A percentile compares a stretch with the other conserved stretches of the same genome.
These are phyloP conservation scores for Fusarium haematococcum DNA, from an alignment of 2,329 filamentous ascomycete species.

Conservation along the genomic window DNA sequence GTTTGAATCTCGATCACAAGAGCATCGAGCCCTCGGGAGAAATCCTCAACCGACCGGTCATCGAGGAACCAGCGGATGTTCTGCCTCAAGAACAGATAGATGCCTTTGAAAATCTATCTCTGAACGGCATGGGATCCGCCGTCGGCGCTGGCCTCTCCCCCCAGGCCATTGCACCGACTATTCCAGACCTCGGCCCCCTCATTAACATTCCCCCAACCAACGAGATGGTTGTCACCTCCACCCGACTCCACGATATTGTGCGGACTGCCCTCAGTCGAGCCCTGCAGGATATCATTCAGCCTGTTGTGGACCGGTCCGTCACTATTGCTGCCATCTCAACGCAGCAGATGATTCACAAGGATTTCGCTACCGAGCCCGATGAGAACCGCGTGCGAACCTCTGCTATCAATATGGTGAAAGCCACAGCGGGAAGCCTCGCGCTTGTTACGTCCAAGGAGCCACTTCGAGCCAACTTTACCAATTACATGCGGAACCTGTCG, in stretches of 20 bases:
- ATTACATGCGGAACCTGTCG: slow-evolving; percentile 85
- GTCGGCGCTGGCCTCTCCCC: slow-evolving; percentile 81
- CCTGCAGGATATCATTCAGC: slow-evolving; percentile 95
- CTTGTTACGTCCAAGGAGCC: slow-evolving; percentile 99
- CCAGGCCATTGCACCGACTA: slow-evolving; percentile 79
- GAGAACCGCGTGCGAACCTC: slow-evolving; percentile 87
- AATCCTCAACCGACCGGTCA: slow-evolving; percentile 79
- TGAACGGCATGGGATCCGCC: slow-evolving; percentile 78
- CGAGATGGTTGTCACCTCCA: slow-evolving; percentile 80
- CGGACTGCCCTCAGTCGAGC: slow-evolving; percentile 88
- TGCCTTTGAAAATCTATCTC: slow-evolving; percentile 82
- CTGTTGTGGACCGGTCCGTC: slow-evolving; percentile 96
- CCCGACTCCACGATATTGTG: slow-evolving; percentile 80
- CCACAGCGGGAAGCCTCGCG: slow-evolving; percentile 91
- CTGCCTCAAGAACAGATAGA: slow-evolving; percentile 77
- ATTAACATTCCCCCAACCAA: slow-evolving; percentile 85
- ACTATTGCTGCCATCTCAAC: slow-evolving; percentile 98
- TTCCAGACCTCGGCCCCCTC: slow-evolving; percentile 85
- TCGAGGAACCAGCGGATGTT: slow-evolving; percentile 72
- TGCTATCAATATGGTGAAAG: slow-evolving; percentile 94
- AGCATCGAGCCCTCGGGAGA: slow-evolving; percentile 87
- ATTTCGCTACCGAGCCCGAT: slow-evolving; percentile 93
- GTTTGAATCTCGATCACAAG: slow-evolving; percentile 91
- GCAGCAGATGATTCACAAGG: slow-evolving; percentile 93
- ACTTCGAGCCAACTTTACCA: slow-evolving; percentile 94